Percentiles rank a stretch among this genome's conserved stretches.
These are phyloP conservation scores for Dendrocalamus latiflorus DNA, from an alignment of 202 grass and related monocot genomes.

Conservation along the genomic window DNA sequence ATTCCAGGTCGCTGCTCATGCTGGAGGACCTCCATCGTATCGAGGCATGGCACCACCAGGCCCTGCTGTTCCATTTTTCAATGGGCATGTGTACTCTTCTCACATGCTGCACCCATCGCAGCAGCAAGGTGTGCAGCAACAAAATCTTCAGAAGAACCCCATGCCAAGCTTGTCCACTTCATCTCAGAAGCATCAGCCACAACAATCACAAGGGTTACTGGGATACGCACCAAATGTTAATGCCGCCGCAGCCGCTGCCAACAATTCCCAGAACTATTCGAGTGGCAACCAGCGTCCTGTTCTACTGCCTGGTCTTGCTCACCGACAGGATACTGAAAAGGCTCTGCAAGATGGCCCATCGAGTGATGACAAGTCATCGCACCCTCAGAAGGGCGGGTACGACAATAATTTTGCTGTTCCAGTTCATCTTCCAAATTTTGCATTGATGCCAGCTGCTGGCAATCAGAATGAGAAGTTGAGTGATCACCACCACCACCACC, in stretches of 20 bases:
- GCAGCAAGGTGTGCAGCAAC: constrained; percentile 55
- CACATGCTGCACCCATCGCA: constrained; percentile 87
- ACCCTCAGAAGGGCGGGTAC: constrained; percentile 53
- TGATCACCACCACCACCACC: constrained; percentile 51
- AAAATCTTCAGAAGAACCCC: constrained; percentile 51
- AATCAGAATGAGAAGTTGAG: constrained; percentile 53
- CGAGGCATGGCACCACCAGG: constrained; percentile 55
- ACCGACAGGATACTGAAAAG: constrained; percentile 57
- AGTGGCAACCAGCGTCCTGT: constrained; percentile 48
- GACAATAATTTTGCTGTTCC: constrained; percentile 64
- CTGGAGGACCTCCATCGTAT: constrained; percentile 62
- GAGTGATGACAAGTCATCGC: constrained; percentile 42
- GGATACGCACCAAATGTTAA: constrained; percentile 47
- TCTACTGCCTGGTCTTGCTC: constrained; percentile 40
- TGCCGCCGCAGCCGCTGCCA: neutral
- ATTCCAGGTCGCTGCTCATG: constrained; percentile 60
- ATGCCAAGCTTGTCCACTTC: constrained; percentile 52
- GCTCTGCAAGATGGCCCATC: constrained; percentile 38
- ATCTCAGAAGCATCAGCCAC: constrained; percentile 78
- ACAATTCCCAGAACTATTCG: constrained; percentile 43
- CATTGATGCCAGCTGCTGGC: constrained; percentile 52
- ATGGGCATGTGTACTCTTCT: constrained; percentile 62
- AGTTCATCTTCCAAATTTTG: constrained; percentile 64
- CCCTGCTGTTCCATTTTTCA: constrained; percentile 81
- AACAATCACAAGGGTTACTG: constrained; percentile 50